Conservation (phyloP, 495 filamentous ascomycete genomes). For the Aspergillus campestris region DNA sequence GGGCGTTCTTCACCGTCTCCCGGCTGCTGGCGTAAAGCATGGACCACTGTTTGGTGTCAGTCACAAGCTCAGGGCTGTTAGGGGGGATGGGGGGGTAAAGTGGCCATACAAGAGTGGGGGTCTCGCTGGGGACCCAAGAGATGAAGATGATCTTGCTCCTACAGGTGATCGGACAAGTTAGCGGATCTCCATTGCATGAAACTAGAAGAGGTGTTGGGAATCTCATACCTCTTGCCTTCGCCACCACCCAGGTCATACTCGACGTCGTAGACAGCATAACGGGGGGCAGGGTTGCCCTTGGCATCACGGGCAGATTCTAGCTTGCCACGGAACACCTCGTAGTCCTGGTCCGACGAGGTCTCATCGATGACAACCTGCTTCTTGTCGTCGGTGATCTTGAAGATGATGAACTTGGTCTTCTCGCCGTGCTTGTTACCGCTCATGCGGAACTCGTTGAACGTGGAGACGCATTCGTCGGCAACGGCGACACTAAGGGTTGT, state of each 20-base stretch:
- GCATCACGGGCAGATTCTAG: conserved; percentile 59
- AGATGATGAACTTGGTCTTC: conserved; percentile 90
- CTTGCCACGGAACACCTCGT: conserved; percentile 73
- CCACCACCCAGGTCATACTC: conserved; percentile 69
- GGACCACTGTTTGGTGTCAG: conserved; percentile 39
- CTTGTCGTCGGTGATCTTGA: conserved; percentile 91
- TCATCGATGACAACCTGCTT: conserved; percentile 80
- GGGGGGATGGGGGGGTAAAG: background rate
- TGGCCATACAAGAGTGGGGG: conserved; percentile 65
- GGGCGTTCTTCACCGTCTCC: conserved; percentile 78
- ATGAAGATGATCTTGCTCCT: conserved; percentile 97
- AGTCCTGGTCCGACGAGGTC: conserved; percentile 53
- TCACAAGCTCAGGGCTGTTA: background rate
- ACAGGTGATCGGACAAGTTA: conserved; percentile 1
- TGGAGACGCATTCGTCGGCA: conserved; percentile 65
- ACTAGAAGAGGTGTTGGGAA: background rate
- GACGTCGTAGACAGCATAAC: conserved; percentile 92
- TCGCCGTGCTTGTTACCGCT: conserved; percentile 62
- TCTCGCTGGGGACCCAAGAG: conserved; percentile 82
- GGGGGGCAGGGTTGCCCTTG: conserved; percentile 59
- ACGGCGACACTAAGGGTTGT: conserved; percentile 59
- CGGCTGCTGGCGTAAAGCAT: conserved; percentile 98
- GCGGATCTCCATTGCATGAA: background rate
- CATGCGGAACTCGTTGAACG: conserved; percentile 88
- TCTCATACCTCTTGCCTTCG: conserved; percentile 69